These are phyloP conservation scores for Sphaerulina musiva DNA, from an alignment of 2,329 filamentous ascomycete species.

Conservation along the genomic window DNA sequence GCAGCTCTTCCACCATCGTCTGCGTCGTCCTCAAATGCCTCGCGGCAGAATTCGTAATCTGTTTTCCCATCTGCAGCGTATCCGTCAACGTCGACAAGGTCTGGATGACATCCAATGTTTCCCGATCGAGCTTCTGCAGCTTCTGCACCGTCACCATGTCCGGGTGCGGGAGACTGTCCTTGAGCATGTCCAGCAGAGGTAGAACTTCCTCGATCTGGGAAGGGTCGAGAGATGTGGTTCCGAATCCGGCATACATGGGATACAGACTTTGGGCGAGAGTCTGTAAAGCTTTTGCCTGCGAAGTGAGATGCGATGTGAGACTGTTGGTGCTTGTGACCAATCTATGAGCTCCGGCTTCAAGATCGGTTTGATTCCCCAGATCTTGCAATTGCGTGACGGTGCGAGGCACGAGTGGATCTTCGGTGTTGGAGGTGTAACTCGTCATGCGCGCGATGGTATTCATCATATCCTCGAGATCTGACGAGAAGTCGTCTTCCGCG, in stretches of 20 bases:
- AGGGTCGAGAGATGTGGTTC: slow-evolving; percentile 53
- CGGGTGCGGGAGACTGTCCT: slow-evolving; percentile 61
- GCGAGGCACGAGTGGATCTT: slow-evolving; percentile 31
- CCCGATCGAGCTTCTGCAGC: slow-evolving; percentile 59
- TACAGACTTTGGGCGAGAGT: slow-evolving; percentile 62
- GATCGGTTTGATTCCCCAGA: slow-evolving; percentile 30
- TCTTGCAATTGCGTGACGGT: slow-evolving; percentile 32
- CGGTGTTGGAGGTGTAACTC: slow-evolving; percentile 25
- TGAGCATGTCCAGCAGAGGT: slow-evolving; percentile 59
- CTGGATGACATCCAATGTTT: slow-evolving; percentile 64
- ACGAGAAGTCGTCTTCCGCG: slow-evolving; percentile 37
- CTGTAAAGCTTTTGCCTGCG: slow-evolving; percentile 70
- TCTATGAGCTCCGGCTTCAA: slow-evolving; percentile 32
- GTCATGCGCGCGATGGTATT: slow-evolving; percentile 32
- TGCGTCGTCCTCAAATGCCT: slow-evolving; percentile 73
- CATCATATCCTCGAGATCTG: slow-evolving; percentile 34
- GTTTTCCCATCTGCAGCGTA: slow-evolving; percentile 86
- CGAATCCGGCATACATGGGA: slow-evolving; percentile 51
- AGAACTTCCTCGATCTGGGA: slow-evolving; percentile 64
- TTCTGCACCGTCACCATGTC: slow-evolving; percentile 59
- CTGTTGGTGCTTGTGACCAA: slow-evolving; percentile 34
- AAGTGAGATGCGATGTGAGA: slow-evolving; percentile 64
- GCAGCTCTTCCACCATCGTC: slow-evolving; percentile 79
- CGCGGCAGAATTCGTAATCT: slow-evolving; percentile 75
- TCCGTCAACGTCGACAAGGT: slow-evolving; percentile 83